A percentile compares a stretch with the other conserved stretches of the same genome.
These are phyloP conservation scores for Trichothecium roseum DNA, from an alignment of 2,329 filamentous ascomycete genomes.

Conservation along the genomic window DNA sequence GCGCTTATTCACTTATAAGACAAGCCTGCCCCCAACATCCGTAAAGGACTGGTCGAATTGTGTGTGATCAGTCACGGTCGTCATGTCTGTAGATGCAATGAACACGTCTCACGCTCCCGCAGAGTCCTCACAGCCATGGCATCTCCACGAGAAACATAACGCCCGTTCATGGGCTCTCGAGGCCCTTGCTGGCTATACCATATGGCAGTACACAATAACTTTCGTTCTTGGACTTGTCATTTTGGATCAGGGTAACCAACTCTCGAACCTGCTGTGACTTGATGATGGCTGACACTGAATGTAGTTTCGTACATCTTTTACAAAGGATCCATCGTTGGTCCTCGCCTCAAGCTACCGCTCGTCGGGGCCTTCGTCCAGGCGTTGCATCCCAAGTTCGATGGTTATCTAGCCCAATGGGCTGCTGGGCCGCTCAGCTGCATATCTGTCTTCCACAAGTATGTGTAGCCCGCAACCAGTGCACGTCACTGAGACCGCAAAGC, in stretches of 20 bases:
- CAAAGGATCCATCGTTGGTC: constrained; percentile 54
- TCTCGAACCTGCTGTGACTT: background rate
- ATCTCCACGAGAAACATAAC: too few species aligned
- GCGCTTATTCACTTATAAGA: too few species aligned
- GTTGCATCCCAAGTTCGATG: constrained; percentile 61
- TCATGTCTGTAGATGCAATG: background rate
- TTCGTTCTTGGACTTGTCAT: constrained; percentile 19
- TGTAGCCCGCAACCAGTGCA: too few species aligned
- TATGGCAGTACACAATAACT: constrained; percentile 20
- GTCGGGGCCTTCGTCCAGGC: constrained; percentile 71
- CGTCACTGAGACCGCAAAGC: too few species aligned
- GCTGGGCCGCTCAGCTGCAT: constrained; percentile 73
- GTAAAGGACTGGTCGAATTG: too few species aligned
- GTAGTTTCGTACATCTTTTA: constrained; percentile 49
- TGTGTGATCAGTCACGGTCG: background rate
- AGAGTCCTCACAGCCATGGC: background rate
- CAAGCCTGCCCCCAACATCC: too few species aligned
- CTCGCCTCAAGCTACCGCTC: constrained; percentile 53
- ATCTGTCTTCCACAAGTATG: constrained; percentile 74
- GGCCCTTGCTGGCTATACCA: constrained; percentile 9
- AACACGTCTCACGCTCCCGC: constrained; percentile 4
- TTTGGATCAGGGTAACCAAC: constrained; percentile 27
- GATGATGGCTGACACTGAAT: constrained; percentile 1
- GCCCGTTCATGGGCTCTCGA: too few species aligned
- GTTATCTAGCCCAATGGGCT: constrained; percentile 67